Evolutionary conservation across 2,329 filamentous ascomycete genomes (phyloP).

Genomic region (Aurifilum marmelostoma): DNA sequence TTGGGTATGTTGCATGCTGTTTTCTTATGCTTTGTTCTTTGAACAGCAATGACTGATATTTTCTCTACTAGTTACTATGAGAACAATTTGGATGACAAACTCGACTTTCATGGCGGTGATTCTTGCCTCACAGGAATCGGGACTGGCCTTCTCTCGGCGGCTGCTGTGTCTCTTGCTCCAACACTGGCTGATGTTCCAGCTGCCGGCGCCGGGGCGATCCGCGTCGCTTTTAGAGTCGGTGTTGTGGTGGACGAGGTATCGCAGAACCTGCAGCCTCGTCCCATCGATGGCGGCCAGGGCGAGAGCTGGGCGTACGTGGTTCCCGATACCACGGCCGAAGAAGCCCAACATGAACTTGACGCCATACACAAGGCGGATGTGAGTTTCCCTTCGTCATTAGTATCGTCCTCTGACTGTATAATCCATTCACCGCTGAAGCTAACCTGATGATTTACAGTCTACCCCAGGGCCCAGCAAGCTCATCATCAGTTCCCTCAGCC

Average conservation of each 20-base stretch:
- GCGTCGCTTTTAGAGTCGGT: conserved; percentile 51
- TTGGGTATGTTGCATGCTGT: conserved; percentile 47
- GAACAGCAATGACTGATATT: not conserved
- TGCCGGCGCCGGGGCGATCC: conserved; percentile 46
- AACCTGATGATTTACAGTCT: conserved; percentile 20
- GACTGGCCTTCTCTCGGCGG: conserved; percentile 47
- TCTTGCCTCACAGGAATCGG: conserved; percentile 46
- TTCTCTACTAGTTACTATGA: conserved; percentile 37
- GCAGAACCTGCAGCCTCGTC: conserved; percentile 43
- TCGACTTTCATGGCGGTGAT: conserved; percentile 32
- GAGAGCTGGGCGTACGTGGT: conserved; percentile 50
- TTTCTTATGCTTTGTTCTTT: too few species aligned
- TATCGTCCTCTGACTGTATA: not conserved
- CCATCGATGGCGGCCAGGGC: conserved; percentile 22
- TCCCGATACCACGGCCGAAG: conserved; percentile 36
- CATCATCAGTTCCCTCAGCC: conserved; percentile 44
- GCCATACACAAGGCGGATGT: conserved; percentile 34
- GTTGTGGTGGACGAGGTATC: conserved; percentile 48
- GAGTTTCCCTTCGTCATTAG: not conserved
- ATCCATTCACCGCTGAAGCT: not conserved
- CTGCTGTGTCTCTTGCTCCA: conserved; percentile 46
- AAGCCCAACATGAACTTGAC: conserved; percentile 45
- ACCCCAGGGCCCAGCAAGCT: conserved; percentile 40
- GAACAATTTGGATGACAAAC: conserved; percentile 31
- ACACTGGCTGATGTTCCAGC: conserved; percentile 44